phyloP scores from a whole-genome alignment of 1,284 basidiomycete species.

The Trametes hirsuta region DNA sequence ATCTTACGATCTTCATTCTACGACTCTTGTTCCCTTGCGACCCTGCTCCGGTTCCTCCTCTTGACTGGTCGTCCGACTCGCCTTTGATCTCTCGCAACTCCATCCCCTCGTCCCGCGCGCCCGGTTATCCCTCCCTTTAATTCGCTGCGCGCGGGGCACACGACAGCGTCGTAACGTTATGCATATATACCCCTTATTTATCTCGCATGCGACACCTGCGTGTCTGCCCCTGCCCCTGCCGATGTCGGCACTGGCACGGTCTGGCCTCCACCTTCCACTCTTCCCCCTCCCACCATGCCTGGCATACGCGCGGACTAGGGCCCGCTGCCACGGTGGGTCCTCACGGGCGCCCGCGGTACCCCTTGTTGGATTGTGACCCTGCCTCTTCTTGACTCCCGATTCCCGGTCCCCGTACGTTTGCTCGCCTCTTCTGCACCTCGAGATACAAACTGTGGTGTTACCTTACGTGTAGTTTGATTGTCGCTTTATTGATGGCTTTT shows the following conservation, averaged over 20 bases:
- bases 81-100: neutral
- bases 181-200: conserved; percentile 14
- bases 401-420: neutral
- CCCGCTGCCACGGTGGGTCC: conserved; percentile 10
- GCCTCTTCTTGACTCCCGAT: neutral
- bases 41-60: neutral
- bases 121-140: neutral
- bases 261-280: conserved; percentile 6
- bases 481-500: neutral
- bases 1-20: conserved; percentile 10
- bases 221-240: neutral
- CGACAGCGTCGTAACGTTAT: conserved; percentile 19
- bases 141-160: conserved; percentile 7
- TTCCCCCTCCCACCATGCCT: neutral
- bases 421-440: neutral
- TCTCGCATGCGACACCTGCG: conserved; percentile 7
- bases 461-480: neutral
- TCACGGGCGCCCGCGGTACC: conserved; percentile 1
- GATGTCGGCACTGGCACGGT: conserved; percentile 1
- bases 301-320: conserved; percentile 12
- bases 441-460: neutral
- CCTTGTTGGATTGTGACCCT: neutral
- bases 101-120: conserved; percentile 1
- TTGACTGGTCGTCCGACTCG: neutral
- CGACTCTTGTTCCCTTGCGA: neutral